Percentiles rank a stretch among this genome's conserved stretches.
phyloP scores from a whole-genome alignment of 192 early-diverging fungal species.

The Entrophospora sp. region DNA sequence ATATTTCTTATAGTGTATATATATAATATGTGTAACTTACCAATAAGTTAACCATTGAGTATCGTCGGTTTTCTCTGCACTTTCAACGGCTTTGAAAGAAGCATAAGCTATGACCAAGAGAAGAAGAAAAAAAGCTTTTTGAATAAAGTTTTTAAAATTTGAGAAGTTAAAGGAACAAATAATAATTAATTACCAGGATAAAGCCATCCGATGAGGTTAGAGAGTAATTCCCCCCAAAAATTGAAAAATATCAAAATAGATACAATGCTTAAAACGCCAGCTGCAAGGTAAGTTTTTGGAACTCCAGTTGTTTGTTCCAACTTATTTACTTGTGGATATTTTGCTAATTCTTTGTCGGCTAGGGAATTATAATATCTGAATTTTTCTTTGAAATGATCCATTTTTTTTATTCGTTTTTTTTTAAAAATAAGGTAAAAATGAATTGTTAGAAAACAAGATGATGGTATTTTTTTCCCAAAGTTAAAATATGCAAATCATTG shows the following conservation, averaged over 20 bases:
- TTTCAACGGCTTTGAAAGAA: slow-evolving; percentile 91
- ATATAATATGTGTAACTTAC: slow-evolving; percentile 20
- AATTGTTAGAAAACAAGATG: too few relatives aligned
- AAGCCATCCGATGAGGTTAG: slow-evolving; percentile 79
- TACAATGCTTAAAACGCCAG: slow-evolving; percentile 50
- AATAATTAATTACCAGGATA: slow-evolving; percentile 60
- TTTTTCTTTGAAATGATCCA: not conserved
- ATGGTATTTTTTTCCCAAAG: too few relatives aligned
- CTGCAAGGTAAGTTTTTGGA: slow-evolving; percentile 79
- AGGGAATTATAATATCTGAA: slow-evolving; percentile 31
- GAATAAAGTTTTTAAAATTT: not conserved
- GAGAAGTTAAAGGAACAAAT: too few relatives aligned
- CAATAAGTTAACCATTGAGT: slow-evolving; percentile 91
- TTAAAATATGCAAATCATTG: too few relatives aligned
- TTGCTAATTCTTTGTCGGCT: slow-evolving; percentile 69
- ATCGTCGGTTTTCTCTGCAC: slow-evolving; percentile 65
- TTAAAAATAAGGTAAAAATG: too few relatives aligned
- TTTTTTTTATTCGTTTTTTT: slow-evolving; percentile 11
- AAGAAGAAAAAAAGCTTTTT: not conserved
- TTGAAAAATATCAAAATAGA: slow-evolving; percentile 87
- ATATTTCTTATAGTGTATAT: not conserved
- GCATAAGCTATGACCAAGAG: slow-evolving; percentile 57
- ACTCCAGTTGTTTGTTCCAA: slow-evolving; percentile 69
- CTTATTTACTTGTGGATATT: slow-evolving; percentile 52
- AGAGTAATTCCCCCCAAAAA: slow-evolving; percentile 67